These are phyloP conservation scores for Spinacia oleracea DNA, from an alignment of 179 eudicot genomes.

Conservation along the genomic window DNA sequence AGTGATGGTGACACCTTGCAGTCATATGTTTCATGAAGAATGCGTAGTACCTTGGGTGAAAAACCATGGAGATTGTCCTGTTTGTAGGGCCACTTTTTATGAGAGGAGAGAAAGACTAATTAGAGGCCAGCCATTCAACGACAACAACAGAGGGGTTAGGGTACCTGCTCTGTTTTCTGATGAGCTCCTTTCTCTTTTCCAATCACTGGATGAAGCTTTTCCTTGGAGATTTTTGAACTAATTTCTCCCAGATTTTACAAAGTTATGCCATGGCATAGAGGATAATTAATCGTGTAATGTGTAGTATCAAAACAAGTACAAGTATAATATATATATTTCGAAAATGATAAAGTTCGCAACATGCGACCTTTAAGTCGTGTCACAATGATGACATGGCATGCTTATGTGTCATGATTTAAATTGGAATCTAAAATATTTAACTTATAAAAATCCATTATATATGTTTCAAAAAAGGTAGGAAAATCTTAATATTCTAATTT, in stretches of 20 bases:
- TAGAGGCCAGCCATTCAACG: constrained; percentile 9
- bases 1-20: constrained; percentile 67
- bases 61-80: constrained; percentile 66
- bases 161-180: constrained; percentile 6
- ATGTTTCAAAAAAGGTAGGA: no score
- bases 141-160: background rate
- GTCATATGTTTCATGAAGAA: constrained; percentile 84
- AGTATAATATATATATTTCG: background rate
- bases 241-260: no score
- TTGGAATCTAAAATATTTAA: no score
- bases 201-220: constrained; percentile 34
- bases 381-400: no score
- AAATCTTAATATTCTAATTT: no score
- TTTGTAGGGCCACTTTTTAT: constrained; percentile 52
- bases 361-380: no score
- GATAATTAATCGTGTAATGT: background rate
- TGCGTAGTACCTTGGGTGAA: constrained; percentile 92
- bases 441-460: no score
- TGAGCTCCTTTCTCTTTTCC: constrained; percentile 31
- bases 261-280: background rate
- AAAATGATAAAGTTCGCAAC: no score
- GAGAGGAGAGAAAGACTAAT: constrained; percentile 28
- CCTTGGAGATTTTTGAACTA: constrained; percentile 25
- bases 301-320: no score
- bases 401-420: no score